Evolutionary conservation across 192 early-diverging fungal genomes (phyloP), one percentile per base, ranked within the genome.

Genomic region (Spizellomyces sp.): DNA sequence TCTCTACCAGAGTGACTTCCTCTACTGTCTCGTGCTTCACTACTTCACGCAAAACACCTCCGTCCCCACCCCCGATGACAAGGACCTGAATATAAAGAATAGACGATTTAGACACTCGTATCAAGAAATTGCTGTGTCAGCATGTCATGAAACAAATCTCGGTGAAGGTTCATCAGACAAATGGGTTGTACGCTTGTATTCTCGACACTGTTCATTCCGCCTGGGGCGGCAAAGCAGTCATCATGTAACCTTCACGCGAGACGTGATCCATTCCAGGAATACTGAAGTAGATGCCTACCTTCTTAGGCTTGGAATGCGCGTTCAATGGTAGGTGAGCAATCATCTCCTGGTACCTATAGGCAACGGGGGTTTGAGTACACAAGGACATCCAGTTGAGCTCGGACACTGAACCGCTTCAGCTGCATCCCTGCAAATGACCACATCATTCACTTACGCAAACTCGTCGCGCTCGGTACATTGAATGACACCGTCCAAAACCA

Each of bases 51-150:
- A 99, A 87, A 44, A 99, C 98, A 71, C 98, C 98, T 76, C 98
- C 98, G 80, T 99, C 98, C 69, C 98, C 98, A 70, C 98, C 98
- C 69, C 98, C 98, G 84, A 99, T 96, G 61, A 99, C 98, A 67
- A 99, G 88, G 48, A 97, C 93, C 89, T 90, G 45, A 12, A 60
- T 4, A 65, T 48, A 55, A 48, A 5, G 27, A n/a, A 12, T 5
- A 36, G 27, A 36, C 3, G 27, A 36, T 2, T 36, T 36, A 36
- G 27, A 36, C 3, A 36, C 27, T 36, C 27, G 27, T 36, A 36
- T 36, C 0, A 36, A 3, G 27, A 2, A 3, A 36, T 36, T 36
- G 27, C 27, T 36, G 27, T 36, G 27, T 36, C 3, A 0, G 27
- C 27, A 36, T 36, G 3, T 36, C 61, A 62, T 19, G 9, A 4